Conservation (phyloP, 176 grass and related monocot genomes). For the Rhynchospora breviuscula region DNA sequence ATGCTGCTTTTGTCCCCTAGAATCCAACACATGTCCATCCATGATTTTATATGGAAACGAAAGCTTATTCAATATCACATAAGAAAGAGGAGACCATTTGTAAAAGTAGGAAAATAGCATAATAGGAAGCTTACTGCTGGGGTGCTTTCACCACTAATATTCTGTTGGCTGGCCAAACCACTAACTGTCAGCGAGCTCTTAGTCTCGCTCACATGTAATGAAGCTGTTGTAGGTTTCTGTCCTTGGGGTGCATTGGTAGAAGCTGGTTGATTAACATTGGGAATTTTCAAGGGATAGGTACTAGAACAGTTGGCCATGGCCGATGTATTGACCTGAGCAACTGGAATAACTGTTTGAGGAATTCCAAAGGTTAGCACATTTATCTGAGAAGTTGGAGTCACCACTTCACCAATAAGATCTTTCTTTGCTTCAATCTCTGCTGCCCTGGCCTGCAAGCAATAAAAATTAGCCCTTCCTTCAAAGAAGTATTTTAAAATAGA, state of each 20-base stretch:
- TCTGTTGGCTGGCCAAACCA: slow-evolving; percentile 24
- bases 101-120: background rate
- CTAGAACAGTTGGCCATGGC: slow-evolving; percentile 26
- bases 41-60: slow-evolving; percentile 2
- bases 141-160: slow-evolving; percentile 28
- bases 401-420: background rate
- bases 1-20: slow-evolving; percentile 26
- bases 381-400: slow-evolving; percentile 15
- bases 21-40: slow-evolving; percentile 20
- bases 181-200: background rate
- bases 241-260: background rate
- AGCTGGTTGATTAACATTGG: background rate
- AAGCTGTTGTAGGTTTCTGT: background rate
- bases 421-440: slow-evolving; percentile 21
- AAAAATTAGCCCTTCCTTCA: background rate
- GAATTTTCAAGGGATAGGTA: slow-evolving; percentile 15
- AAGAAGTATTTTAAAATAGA: background rate
- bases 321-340: slow-evolving; percentile 24
- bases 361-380: slow-evolving; percentile 6
- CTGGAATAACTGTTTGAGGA: slow-evolving; percentile 39
- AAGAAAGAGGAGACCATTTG: slow-evolving; percentile 4
- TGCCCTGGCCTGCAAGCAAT: slow-evolving; percentile 11
- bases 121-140: slow-evolving; percentile 22
- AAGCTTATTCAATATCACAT: background rate
- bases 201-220: slow-evolving; percentile 11